Evolutionary conservation across 345 rosid genomes (phyloP), one percentile per base, ranked within the genome.

Genomic region (Brassica rapa): DNA sequence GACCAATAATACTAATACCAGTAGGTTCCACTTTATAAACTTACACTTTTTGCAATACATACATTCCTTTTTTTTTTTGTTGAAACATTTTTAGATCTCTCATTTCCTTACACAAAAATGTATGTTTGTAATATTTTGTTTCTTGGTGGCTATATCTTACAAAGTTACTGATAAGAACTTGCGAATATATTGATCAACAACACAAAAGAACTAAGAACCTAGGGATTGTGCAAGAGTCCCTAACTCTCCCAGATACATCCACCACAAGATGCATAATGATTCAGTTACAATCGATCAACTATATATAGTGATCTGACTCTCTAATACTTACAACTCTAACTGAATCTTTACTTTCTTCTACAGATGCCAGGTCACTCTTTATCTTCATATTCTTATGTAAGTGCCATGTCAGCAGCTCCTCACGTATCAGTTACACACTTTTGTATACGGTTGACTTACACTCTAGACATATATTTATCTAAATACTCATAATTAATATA

Each of bases 111-210:
- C 59, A 16, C 57, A 53, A 6, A 16, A 15, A 23, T 55, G 1
- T 53, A 15, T 55, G 60, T 55, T 55, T 19, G 60, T 16, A 7
- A 19, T 55, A 2, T 55, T 55, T 55, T 55, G 46, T 55, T 16
- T 55, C 21, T 19, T 19, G 25, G 19, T 55, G 60, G 25, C 19
- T 19, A 55, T 53, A 53, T 19, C 23, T 19, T 6, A 6, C 25
- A 14, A 23, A 55, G 60, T 2, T 16, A 8, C 24, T 33, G 39
- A 33, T 6, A 33, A 33, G 39, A 33, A 33, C 39, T 6, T 1
- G 8, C 8, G 2, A 6, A 6, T 37, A 37, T 37, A 37, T 82
- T 81, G 51, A 87, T 85, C 77, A 95, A 84, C 83, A 84, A 30
- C 33, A 37, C 43, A 37, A 2, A 8, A 37, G 8, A 6, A 8